Evolutionary conservation across 768 basidiomycete genomes (phyloP).

Genomic region (Amanita pseudoporphyria): DNA sequence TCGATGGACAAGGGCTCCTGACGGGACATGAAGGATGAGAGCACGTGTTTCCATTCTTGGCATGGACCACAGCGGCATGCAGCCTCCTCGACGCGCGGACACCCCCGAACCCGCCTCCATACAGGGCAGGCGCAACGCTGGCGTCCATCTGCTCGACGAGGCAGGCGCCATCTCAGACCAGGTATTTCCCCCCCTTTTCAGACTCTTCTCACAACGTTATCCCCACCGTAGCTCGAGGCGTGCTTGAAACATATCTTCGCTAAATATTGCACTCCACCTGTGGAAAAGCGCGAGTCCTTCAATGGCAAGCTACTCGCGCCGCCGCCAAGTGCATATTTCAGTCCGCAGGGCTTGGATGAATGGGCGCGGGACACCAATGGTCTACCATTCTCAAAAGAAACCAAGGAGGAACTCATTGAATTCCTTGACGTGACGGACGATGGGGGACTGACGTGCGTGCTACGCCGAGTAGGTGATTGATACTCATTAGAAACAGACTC

Average conservation of each 20-base stretch:
- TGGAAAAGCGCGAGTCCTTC: slow-evolving; percentile 11
- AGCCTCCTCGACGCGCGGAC: slow-evolving; percentile 39
- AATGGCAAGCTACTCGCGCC: slow-evolving; percentile 32
- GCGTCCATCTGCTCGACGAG: slow-evolving; percentile 53
- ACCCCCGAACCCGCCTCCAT: slow-evolving; percentile 54
- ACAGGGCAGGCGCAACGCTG: slow-evolving; percentile 48
- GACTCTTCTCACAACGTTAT: neutral
- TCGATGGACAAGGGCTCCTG: slow-evolving; percentile 84
- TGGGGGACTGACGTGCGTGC: slow-evolving; percentile 54
- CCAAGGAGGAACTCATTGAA: slow-evolving; percentile 68
- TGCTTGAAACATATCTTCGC: slow-evolving; percentile 72
- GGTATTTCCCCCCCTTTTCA: slow-evolving; percentile 22
- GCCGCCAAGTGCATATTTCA: slow-evolving; percentile 47
- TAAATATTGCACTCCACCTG: slow-evolving; percentile 57
- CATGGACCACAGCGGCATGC: slow-evolving; percentile 11
- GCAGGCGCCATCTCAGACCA: slow-evolving; percentile 61
- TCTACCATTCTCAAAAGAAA: slow-evolving; percentile 64
- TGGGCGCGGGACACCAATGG: slow-evolving; percentile 82
- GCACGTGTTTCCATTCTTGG: slow-evolving; percentile 3
- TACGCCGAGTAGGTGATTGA: neutral
- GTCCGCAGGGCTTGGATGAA: slow-evolving; percentile 51
- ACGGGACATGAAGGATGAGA: slow-evolving; percentile 30
- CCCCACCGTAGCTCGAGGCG: slow-evolving; percentile 41
- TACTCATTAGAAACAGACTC: slow-evolving; percentile 33
- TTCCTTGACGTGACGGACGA: slow-evolving; percentile 69